Conservation (phyloP, 768 basidiomycete species). For the Phaffia australis region DNA sequence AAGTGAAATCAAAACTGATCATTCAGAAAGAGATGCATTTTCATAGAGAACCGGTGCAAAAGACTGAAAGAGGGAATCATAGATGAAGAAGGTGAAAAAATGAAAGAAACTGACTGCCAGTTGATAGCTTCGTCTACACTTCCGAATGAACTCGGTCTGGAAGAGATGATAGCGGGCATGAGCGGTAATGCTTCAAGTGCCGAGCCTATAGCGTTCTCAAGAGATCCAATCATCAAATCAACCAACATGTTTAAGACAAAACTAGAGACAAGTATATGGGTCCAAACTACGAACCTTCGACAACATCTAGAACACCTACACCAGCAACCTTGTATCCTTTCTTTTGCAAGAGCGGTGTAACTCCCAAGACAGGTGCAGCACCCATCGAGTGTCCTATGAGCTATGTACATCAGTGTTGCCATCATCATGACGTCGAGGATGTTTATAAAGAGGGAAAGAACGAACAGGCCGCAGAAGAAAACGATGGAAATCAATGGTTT, state of each 20-base stretch:
- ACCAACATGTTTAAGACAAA: not conserved
- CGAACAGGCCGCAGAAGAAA: no score
- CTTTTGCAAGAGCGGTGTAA: slow-evolving; percentile 56
- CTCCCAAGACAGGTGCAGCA: slow-evolving; percentile 70
- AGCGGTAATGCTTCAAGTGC: slow-evolving; percentile 85
- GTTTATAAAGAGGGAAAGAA: slow-evolving; percentile 11
- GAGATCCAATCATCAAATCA: not conserved
- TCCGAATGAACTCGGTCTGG: slow-evolving; percentile 74
- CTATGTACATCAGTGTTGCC: slow-evolving; percentile 36
- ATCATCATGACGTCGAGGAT: no score
- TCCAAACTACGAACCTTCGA: slow-evolving; percentile 57
- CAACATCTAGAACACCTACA: slow-evolving; percentile 73
- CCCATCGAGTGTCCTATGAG: slow-evolving; percentile 96
- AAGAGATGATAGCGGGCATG: slow-evolving; percentile 78
- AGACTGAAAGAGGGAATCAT: not conserved
- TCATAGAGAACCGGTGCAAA: slow-evolving; percentile 67
- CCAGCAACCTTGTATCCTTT: slow-evolving; percentile 62
- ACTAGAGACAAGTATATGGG: not conserved
- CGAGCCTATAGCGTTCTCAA: slow-evolving; percentile 49
- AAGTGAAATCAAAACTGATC: slow-evolving; percentile 79
- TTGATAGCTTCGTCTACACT: slow-evolving; percentile 74
- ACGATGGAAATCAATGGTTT: no score
- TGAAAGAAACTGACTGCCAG: slow-evolving; percentile 68
- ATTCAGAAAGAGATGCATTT: slow-evolving; percentile 67
- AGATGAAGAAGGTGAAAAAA: slow-evolving; percentile 24